phyloP scores from a whole-genome alignment of 352 stramenopile species.

The Peronospora destructor region DNA sequence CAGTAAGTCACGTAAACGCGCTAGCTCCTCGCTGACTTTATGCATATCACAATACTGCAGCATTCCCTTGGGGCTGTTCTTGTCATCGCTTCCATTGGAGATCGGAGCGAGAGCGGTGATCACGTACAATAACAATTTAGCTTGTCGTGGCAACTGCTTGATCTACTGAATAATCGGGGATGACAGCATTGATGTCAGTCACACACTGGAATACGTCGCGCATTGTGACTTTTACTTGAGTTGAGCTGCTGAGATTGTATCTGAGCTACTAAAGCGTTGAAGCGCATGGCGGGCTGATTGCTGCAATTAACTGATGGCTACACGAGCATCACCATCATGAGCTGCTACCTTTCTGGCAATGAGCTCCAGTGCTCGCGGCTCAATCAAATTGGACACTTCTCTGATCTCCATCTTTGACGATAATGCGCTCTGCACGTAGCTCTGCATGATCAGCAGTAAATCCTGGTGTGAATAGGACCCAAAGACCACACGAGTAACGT shows the following conservation, averaged over 20 bases:
- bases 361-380: conserved; percentile 47
- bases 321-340: conserved; percentile 57
- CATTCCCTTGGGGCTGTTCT: conserved; percentile 6
- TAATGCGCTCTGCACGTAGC: conserved; percentile 26
- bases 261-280: conserved; percentile 12
- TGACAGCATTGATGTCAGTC: conserved; percentile 42
- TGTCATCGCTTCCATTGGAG: conserved; percentile 13
- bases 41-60: conserved; percentile 32
- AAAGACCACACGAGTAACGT: conserved; percentile 46
- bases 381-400: conserved; percentile 23
- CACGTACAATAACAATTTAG: conserved; percentile 61
- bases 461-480: conserved; percentile 50
- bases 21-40: conserved; percentile 43
- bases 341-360: conserved; percentile 62
- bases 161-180: conserved; percentile 45
- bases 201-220: conserved; percentile 40
- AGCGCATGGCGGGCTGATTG: conserved; percentile 42
- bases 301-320: conserved; percentile 52
- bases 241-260: not conserved
- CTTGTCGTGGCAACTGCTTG: conserved; percentile 49
- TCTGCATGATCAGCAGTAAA: conserved; percentile 40
- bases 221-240: conserved; percentile 25
- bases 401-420: not conserved
- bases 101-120: conserved; percentile 49
- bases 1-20: conserved; percentile 25